A percentile compares a stretch with the other conserved stretches of the same genome.
Conservation (phyloP, 164 flowering plant genomes). For the Stephania japonica region DNA sequence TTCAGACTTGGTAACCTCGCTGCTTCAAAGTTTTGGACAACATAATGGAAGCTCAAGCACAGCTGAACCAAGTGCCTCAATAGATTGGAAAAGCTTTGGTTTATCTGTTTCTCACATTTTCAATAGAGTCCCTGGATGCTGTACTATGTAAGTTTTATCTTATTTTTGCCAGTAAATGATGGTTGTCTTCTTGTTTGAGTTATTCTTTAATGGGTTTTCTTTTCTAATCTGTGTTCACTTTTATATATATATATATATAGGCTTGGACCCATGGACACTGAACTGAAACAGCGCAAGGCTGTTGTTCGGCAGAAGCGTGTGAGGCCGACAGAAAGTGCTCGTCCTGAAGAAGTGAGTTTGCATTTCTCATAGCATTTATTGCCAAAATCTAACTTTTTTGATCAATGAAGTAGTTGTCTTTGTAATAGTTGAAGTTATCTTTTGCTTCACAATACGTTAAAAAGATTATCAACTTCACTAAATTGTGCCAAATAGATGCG, state of each 20-base stretch:
- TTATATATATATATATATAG: slow-evolving; percentile 34
- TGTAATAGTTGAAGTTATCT: not conserved
- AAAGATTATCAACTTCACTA: too few relatives aligned
- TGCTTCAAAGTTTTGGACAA: slow-evolving; percentile 48
- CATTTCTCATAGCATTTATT: too few relatives aligned
- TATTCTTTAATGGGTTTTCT: not conserved
- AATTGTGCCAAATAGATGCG: too few relatives aligned
- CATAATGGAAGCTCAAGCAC: slow-evolving; percentile 13
- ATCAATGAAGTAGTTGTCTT: not conserved
- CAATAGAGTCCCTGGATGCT: slow-evolving; percentile 39
- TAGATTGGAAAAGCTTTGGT: slow-evolving; percentile 70
- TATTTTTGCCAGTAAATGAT: not conserved
- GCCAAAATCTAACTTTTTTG: not conserved
- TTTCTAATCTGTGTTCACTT: not conserved
- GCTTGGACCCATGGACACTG: slow-evolving; percentile 84
- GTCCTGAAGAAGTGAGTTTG: slow-evolving; percentile 61
- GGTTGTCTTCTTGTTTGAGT: not conserved
- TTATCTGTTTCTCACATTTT: slow-evolving; percentile 45
- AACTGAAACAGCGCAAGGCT: slow-evolving; percentile 60
- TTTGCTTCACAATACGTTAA: not conserved
- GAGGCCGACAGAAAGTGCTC: slow-evolving; percentile 38
- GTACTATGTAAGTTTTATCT: slow-evolving; percentile 55
- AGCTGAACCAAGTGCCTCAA: slow-evolving; percentile 23
- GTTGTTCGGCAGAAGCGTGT: slow-evolving; percentile 32
- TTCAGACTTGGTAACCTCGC: slow-evolving; percentile 45